Base-by-base conservation (phyloP, 768 basidiomycete species). In the Pulveroboletus sp. region DNA sequence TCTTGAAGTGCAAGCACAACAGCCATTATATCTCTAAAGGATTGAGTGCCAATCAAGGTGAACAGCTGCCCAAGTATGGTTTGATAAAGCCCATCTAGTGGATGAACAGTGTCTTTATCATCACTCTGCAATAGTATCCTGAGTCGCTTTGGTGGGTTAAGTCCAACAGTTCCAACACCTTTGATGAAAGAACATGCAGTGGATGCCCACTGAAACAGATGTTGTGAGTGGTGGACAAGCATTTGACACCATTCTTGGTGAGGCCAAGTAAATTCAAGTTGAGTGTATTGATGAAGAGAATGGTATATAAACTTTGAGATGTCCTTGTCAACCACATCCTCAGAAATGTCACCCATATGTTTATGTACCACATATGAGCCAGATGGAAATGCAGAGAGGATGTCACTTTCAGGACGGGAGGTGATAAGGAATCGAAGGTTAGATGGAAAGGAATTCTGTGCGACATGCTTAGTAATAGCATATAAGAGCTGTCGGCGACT, bases 221-320 rank as follows among this genome's bases (percentile, higher is more conserved):
- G 52, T 9, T 63, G 54, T 4, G 64, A 61, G 2, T 40, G 54
- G 3, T 48, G 20, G 9, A 55, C 51, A 9, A 66, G 51, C 3
- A 47, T 16, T 19, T 19, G 31, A 47, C 50, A 50, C 60, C 55
- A 59, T 22, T 54, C 49, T 40, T 45, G 17, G 14, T 58, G 42
- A 13, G 53, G 51, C 42, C 34, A 50, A 1, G n/a, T 2, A 12
- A 19, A 19, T 3, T 45, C 47, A 20, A 56, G 47, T 7, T 27
- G 47, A 3, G 35, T 6, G 8, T 43, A 20, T 4, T 13, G 14
- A 17, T 4, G 16, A 16, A 52, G 43, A 4, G 43, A 45, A 7
- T 45, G 44, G 22, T 17, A 26, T 2, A 34, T 47, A 9, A 55
- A 51, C 13, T n/a, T 39, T 3, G 16, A 10, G 7, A 55, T 47